Conservation (phyloP, 2,329 filamentous ascomycete genomes). For the Rhexocercosporidium sp. region DNA sequence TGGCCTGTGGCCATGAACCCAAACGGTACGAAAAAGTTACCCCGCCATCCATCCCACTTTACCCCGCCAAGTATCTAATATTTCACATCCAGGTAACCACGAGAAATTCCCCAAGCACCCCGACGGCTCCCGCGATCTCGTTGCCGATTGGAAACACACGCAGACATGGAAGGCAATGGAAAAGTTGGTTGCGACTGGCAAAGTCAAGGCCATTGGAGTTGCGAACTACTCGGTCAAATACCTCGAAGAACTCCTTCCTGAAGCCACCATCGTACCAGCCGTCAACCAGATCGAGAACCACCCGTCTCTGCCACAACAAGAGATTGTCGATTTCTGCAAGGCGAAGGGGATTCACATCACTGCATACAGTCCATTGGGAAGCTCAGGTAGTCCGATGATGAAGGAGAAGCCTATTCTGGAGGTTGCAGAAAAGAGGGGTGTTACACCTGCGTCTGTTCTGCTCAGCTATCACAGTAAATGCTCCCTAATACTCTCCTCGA, state of each 20-base stretch:
- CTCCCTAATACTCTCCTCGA: background rate
- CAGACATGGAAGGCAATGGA: slow-evolving; percentile 82
- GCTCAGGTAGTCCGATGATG: slow-evolving; percentile 51
- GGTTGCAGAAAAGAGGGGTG: slow-evolving; percentile 67
- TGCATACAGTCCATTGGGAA: slow-evolving; percentile 54
- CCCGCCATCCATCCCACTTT: slow-evolving; percentile 31
- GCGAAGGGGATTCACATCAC: slow-evolving; percentile 56
- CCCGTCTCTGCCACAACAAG: slow-evolving; percentile 59
- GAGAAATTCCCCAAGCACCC: slow-evolving; percentile 76
- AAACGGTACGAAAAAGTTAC: slow-evolving; percentile 54
- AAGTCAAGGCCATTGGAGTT: slow-evolving; percentile 55
- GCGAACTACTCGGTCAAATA: slow-evolving; percentile 45
- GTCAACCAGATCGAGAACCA: slow-evolving; percentile 67
- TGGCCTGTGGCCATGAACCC: slow-evolving; percentile 85
- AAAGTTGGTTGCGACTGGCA: slow-evolving; percentile 64
- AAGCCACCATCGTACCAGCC: slow-evolving; percentile 54
- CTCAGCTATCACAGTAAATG: slow-evolving; percentile 74
- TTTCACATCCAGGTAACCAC: slow-evolving; percentile 59
- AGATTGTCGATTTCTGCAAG: slow-evolving; percentile 56
- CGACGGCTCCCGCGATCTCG: slow-evolving; percentile 77
- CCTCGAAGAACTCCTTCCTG: slow-evolving; percentile 44
- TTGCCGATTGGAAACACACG: slow-evolving; percentile 70
- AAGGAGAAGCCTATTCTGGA: slow-evolving; percentile 64
- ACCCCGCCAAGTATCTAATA: background rate
- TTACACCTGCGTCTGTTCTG: slow-evolving; percentile 65